Base-by-base conservation (phyloP, 23 red algal species). In the Gracilariopsis chorda region DNA sequence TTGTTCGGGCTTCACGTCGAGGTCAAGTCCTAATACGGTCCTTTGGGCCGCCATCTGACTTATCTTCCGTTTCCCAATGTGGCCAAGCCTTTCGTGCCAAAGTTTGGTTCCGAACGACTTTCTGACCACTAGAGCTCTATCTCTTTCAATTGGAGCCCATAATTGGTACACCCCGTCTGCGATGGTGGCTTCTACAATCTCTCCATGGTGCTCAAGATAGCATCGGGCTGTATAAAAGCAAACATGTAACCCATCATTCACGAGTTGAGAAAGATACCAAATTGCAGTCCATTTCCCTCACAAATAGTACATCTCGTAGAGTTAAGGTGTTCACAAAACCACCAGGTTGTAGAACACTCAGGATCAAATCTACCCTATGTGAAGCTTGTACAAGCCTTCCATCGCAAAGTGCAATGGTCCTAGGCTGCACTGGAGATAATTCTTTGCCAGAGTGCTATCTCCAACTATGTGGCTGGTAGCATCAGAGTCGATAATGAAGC, bases 401-500 rank as follows among this genome's bases (percentile, higher is more conserved):
- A n/a, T n/a, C n/a, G n/a, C n/a, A n/a, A n/a, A n/a, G n/a, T n/a
- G n/a, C n/a, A n/a, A n/a, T 28, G 17, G 14, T 0, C 61, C n/a
- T 28, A 14, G 14, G n/a, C 17, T n/a, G 17, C 25, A 14, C 13
- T 28, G 14, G 17, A 68, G 14, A 0, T 13, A 21, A 68, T 68
- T 39, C n/a, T n/a, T n/a, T n/a, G n/a, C n/a, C n/a, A n/a, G n/a
- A n/a, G n/a, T n/a, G n/a, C n/a, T n/a, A 3, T 51, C 27, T 19
- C 52, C 19, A 2, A 82, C 77, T 0, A 82, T 82, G 77, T 82
- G 49, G 46, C 30, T 24, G 32, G 49, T 59, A 29, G 77, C 77
- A 48, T 51, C 77, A 37, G 48, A 58, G 34, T 82, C 77, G 40
- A 82, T 21, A 42, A 82, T 40, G 9, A 61, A 60, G 55, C 7